A percentile compares a stretch with the other conserved stretches of the same genome.
These are phyloP conservation scores for Oemleria cerasiformis DNA, from an alignment of 306 rosid genomes.

Conservation along the genomic window DNA sequence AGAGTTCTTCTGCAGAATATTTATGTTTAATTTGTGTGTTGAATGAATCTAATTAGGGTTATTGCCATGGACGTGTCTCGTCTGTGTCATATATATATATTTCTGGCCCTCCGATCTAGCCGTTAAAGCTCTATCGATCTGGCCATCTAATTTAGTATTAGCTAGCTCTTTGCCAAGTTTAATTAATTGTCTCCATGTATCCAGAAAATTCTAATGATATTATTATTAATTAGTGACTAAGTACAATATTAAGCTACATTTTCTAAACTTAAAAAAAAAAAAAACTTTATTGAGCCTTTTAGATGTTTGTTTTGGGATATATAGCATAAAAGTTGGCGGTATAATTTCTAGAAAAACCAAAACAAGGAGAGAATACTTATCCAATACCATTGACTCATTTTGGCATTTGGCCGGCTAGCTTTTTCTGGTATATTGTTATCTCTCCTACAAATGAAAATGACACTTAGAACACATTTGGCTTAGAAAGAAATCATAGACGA, in stretches of 20 bases:
- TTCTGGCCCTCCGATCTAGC: neutral
- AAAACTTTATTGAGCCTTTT: neutral
- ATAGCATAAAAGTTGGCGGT: neutral
- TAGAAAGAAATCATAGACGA: neutral
- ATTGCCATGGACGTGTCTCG: neutral
- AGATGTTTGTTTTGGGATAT: conserved; percentile 3
- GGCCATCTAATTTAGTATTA: neutral
- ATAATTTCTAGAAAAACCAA: neutral
- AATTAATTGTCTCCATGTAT: too few species aligned
- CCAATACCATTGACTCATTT: neutral
- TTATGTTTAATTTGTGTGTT: neutral
- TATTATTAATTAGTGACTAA: too few species aligned
- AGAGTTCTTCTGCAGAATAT: neutral
- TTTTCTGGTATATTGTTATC: neutral
- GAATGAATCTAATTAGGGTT: neutral
- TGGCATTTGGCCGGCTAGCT: neutral
- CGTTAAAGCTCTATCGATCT: neutral
- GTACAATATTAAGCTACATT: too few species aligned
- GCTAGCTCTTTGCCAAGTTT: too few species aligned
- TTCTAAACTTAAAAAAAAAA: too few species aligned
- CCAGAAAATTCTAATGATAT: too few species aligned
- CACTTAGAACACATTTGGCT: neutral
- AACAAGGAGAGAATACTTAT: neutral
- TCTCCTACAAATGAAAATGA: neutral
- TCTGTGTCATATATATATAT: neutral